phyloP scores from a whole-genome alignment of 345 rosid species.

The Salix dunnii region DNA sequence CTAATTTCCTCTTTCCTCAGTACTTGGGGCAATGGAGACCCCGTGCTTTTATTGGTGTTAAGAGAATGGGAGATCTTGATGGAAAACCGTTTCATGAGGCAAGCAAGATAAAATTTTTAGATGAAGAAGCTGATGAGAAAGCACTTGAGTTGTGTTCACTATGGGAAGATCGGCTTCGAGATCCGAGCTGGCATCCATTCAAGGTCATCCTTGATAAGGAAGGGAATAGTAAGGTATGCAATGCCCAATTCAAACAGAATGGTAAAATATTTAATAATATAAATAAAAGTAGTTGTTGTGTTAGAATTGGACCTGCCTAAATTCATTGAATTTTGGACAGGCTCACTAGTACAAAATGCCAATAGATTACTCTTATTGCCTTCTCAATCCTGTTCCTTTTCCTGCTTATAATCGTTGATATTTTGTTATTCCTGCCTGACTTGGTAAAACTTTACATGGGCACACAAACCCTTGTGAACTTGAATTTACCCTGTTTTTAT shows the following conservation, averaged over 20 bases:
- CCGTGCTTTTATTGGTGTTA: conserved; percentile 34
- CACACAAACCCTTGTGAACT: neutral
- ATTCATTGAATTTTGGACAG: too few relatives aligned
- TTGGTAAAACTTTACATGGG: neutral
- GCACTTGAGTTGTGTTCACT: conserved; percentile 41
- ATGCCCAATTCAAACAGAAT: neutral
- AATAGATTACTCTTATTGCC: neutral
- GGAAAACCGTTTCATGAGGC: conserved; percentile 34
- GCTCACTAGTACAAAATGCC: too few relatives aligned
- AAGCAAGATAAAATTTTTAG: conserved; percentile 35
- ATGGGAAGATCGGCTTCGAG: conserved; percentile 42
- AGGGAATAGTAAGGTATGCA: conserved; percentile 36
- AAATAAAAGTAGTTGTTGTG: too few relatives aligned
- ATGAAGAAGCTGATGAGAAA: conserved; percentile 32
- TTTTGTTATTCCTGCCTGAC: neutral
- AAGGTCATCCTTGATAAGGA: conserved; percentile 23
- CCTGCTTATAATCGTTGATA: too few relatives aligned
- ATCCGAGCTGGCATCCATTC: conserved; percentile 56
- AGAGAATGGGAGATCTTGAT: conserved; percentile 61
- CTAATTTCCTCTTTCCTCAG: conserved; percentile 29
- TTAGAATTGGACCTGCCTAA: too few relatives aligned
- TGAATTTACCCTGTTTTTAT: neutral
- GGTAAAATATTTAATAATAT: too few relatives aligned
- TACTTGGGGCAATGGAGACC: conserved; percentile 14
- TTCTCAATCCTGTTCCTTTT: neutral